Evolutionary conservation across 495 filamentous ascomycete genomes (phyloP), one percentile per base, ranked within the genome.

Genomic region (Penicillium manginii): DNA sequence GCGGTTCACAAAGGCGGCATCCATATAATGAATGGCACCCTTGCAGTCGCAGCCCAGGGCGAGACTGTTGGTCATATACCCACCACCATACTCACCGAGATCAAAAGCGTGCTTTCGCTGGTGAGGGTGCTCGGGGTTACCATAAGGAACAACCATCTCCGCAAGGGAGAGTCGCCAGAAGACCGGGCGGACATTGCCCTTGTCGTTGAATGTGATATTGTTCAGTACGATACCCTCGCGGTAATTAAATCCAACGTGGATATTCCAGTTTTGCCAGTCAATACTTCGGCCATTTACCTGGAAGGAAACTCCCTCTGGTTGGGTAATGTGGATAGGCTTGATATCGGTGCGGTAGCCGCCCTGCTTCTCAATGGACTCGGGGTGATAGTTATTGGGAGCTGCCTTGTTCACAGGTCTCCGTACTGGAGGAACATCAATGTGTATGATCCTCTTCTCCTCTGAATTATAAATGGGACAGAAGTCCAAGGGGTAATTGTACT

Each of bases 291-390:
- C 91, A 9, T 89, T 83, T 40, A 96, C 73, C n/a, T 82, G 84
- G 80, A 97, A 98, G 0, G 91, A 94, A 1, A 97, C 93, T 12
- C 93, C 93, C 58, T 96, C 91, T 0, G 93, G 93, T 76, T 98
- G 93, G 1, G 91, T 93, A 68, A 97, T 93, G 75, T 96, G 87
- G 71, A 97, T 90, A n/a, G 93, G 91, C 78, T 96, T 97, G 54
- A 96, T 68, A 59, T 92, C 86, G 9, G 78, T 88, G 19, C 93
- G 83, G 74, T 85, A 96, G 0, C 93, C 93, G 18, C 89, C 89
- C 57, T 86, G 81, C 23, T 80, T 79, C 68, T 93, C 86, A 43
- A 97, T 84, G 2, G 87, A 82, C 0, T 83, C 85, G 0, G 86
- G 84, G 62, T 91, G 86, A 66, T 97, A 97, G 70, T 96, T 96